Conservation (phyloP, 2,329 filamentous ascomycete genomes). For the Penicillium frequentans region DNA sequence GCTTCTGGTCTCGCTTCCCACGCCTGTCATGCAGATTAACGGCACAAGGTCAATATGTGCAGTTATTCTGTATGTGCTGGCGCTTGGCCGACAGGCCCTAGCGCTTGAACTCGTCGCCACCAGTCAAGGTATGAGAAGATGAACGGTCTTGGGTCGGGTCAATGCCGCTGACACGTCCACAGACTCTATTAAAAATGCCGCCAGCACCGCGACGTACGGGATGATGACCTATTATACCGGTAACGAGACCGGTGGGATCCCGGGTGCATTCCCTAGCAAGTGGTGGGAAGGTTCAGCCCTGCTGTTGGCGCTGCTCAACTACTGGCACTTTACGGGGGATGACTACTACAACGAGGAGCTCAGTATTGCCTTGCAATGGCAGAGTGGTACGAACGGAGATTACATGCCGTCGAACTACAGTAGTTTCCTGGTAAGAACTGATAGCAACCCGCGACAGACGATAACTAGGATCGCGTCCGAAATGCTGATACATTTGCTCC, state of each 20-base stretch:
- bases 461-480: constrained; percentile 17
- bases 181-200: constrained; percentile 48
- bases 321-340: constrained; percentile 69
- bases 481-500: not conserved
- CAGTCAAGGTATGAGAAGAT: constrained; percentile 6
- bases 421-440: constrained; percentile 22
- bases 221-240: constrained; percentile 56
- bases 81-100: constrained; percentile 1
- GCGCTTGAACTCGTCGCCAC: constrained; percentile 9
- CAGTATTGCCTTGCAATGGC: constrained; percentile 40
- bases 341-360: constrained; percentile 61
- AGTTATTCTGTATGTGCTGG: constrained; percentile 6
- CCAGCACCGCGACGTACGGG: constrained; percentile 45
- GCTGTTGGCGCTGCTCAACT: constrained; percentile 69
- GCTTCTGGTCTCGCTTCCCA: not conserved
- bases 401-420: constrained; percentile 42
- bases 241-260: constrained; percentile 51
- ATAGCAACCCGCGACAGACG: not conserved
- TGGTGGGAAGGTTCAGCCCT: constrained; percentile 74
- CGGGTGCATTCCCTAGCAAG: constrained; percentile 65
- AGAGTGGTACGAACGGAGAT: constrained; percentile 34
- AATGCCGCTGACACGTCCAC: not conserved
- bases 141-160: not conserved
- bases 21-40: constrained; percentile 5
- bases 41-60: constrained; percentile 10